phyloP scores from a whole-genome alignment of 345 rosid species.

The Raphanus sativus region DNA sequence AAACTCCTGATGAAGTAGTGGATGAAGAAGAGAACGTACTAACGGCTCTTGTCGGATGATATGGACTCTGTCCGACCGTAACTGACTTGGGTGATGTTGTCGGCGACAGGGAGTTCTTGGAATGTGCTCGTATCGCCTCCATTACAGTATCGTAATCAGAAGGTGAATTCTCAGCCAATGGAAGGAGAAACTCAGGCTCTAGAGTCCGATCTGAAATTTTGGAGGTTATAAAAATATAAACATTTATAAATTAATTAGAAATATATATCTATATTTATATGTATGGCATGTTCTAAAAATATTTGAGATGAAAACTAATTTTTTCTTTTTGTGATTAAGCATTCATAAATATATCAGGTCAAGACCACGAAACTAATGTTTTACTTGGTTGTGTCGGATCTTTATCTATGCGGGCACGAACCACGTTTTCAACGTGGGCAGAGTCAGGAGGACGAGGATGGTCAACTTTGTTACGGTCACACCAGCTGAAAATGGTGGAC shows the following conservation, averaged over 20 bases:
- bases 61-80: slow-evolving; percentile 43
- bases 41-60: slow-evolving; percentile 50
- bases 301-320: too few species aligned
- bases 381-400: neutral
- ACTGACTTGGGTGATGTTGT: slow-evolving; percentile 63
- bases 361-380: neutral
- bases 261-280: too few species aligned
- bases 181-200: slow-evolving; percentile 63
- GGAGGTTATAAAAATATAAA: too few species aligned
- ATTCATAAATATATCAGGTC: too few species aligned
- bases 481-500: slow-evolving; percentile 71
- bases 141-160: slow-evolving; percentile 53
- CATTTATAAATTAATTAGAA: too few species aligned
- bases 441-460: slow-evolving; percentile 56
- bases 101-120: slow-evolving; percentile 27
- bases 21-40: slow-evolving; percentile 55
- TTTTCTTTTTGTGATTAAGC: too few species aligned
- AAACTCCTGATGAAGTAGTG: slow-evolving; percentile 55
- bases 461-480: slow-evolving; percentile 36
- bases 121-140: slow-evolving; percentile 42
- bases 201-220: slow-evolving; percentile 9
- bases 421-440: slow-evolving; percentile 47
- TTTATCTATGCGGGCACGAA: slow-evolving; percentile 44
- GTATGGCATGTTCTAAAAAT: too few species aligned
- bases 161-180: slow-evolving; percentile 54